Base-by-base conservation (phyloP, 306 rosid genomes). In the Cucumis melo region DNA sequence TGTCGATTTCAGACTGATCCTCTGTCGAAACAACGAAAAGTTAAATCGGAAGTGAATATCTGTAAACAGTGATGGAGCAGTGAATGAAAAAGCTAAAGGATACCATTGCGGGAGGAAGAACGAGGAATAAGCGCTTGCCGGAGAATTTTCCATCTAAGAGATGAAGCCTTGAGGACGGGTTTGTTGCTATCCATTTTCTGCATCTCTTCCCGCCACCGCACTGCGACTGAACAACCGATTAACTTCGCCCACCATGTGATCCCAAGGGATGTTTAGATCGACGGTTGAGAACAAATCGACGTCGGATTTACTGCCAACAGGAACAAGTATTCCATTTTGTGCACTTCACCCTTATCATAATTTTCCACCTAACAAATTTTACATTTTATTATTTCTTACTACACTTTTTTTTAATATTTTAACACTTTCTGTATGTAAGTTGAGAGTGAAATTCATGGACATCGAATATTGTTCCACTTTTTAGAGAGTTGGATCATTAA, bases 71-170 rank as follows among this genome's bases (percentile, higher is more conserved):
- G 80, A 77, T 24, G 6, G n/a, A 54, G 53, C 24, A 77, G 51
- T 53, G 50, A 65, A 67, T 19, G 38, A 77, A 50, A 14, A 64
- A 50, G 55, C 39, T 38, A 14, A 23, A n/a, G 15, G 27, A 20
- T 36, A 82, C 92, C 86, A 36, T 82, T 9, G 15, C 79, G 48
- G 10, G 80, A 76, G 57, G 85, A 77, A 6, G 80, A 63, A 20
- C 80, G 85, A 62, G 82, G 83, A 41, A 87, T 88, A 78, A 92
- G 88, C 62, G 97, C 96, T 73, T 80, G 84, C 50, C 97, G 92
- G 42, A 90, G 96, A 74, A 92, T 87, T 74, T 79, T 77, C 97
- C 96, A 92, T 84, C 97, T 81, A 78, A 86, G 74, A 54, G 97
- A 83, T 16, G 96, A 90, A 79, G 93, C 86, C 68, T 85, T 90